Conservation (phyloP, 495 filamentous ascomycete genomes). For the Tetracladium setigerum region DNA sequence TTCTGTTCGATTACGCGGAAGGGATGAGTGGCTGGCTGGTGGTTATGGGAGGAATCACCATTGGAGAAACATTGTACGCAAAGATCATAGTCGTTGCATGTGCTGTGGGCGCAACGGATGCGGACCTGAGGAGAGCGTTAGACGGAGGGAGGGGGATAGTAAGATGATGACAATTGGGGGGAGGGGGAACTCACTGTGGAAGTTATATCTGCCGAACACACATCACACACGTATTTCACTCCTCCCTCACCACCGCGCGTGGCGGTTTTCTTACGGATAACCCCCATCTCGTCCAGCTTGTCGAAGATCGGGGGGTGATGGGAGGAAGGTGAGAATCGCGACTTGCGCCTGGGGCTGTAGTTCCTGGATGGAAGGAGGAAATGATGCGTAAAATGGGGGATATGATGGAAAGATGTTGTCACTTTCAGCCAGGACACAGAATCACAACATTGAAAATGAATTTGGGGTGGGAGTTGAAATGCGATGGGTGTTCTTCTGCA, state of each 20-base stretch:
- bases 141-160: background rate
- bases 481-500: no score
- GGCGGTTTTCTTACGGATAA: slow-evolving; percentile 93
- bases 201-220: slow-evolving; percentile 91
- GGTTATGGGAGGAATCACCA: slow-evolving; percentile 66
- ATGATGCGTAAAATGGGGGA: background rate
- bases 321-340: background rate
- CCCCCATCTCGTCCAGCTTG: slow-evolving; percentile 59
- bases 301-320: background rate
- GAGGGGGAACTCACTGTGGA: slow-evolving; percentile 68
- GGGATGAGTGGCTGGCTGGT: slow-evolving; percentile 76
- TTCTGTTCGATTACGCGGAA: slow-evolving; percentile 97
- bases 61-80: slow-evolving; percentile 92
- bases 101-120: slow-evolving; percentile 76
- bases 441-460: background rate
- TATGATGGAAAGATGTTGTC: no score
- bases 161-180: background rate
- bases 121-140: slow-evolving; percentile 57
- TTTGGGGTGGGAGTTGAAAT: background rate
- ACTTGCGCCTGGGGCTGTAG: no score
- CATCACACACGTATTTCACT: slow-evolving; percentile 91
- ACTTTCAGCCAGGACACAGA: no score
- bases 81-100: slow-evolving; percentile 91
- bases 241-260: slow-evolving; percentile 84
- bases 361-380: background rate